These are phyloP conservation scores for Hyaloperonospora arabidopsidis DNA, from an alignment of 352 stramenopile genomes.

Conservation along the genomic window DNA sequence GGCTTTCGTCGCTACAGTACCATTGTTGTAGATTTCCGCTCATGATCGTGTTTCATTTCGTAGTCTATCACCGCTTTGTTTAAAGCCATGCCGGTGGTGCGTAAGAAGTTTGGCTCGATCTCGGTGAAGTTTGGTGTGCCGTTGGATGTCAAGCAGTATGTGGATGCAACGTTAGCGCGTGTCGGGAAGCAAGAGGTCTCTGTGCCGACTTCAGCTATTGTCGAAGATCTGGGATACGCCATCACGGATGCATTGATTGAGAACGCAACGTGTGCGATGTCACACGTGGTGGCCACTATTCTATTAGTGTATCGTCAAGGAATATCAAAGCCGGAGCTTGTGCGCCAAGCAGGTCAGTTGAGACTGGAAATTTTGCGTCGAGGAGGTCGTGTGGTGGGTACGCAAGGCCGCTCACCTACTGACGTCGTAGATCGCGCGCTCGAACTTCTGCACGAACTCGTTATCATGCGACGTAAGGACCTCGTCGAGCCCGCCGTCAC, in stretches of 20 bases:
- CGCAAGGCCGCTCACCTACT: conserved; percentile 56
- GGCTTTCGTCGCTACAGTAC: not conserved
- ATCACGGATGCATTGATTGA: conserved; percentile 68
- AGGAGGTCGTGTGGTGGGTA: conserved; percentile 61
- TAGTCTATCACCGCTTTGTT: conserved; percentile 59
- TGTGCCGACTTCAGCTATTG: conserved; percentile 31
- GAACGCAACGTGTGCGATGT: conserved; percentile 62
- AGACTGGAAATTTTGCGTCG: conserved; percentile 59
- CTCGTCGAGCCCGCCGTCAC: conserved; percentile 73
- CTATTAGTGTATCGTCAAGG: conserved; percentile 74
- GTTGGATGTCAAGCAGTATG: conserved; percentile 58
- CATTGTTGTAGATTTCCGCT: not conserved
- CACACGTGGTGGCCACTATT: conserved; percentile 64
- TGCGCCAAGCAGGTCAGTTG: conserved; percentile 70
- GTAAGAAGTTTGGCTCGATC: conserved; percentile 78
- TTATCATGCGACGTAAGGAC: conserved; percentile 64
- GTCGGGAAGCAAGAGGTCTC: conserved; percentile 29
- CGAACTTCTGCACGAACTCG: conserved; percentile 57
- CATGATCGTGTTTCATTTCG: conserved; percentile 2
- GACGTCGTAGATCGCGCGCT: conserved; percentile 62
- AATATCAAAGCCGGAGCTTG: conserved; percentile 61
- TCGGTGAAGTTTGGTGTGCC: conserved; percentile 68
- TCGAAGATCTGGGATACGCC: conserved; percentile 61
- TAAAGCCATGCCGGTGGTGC: conserved; percentile 57
- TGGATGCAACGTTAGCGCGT: conserved; percentile 21